Evolutionary conservation across 352 stramenopile species (phyloP).

Genomic region (Pythium aquatile): DNA sequence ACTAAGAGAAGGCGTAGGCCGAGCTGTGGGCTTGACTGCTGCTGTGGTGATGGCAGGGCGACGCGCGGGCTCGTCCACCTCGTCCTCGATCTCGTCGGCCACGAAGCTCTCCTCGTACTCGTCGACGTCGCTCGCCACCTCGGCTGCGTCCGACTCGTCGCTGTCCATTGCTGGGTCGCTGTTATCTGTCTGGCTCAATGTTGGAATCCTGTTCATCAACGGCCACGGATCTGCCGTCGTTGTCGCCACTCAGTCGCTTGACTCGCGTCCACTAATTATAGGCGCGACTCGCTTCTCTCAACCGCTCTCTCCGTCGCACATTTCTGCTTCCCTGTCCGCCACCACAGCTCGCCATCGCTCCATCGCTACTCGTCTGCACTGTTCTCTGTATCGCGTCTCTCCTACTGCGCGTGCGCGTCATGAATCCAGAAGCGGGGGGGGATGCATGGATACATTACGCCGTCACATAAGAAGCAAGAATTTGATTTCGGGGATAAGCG

Average conservation of each 20-base stretch:
- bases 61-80: constrained; percentile 19
- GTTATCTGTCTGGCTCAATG: neutral
- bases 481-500: constrained; percentile 22
- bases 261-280: constrained; percentile 3
- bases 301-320: neutral
- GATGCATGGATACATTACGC: constrained; percentile 7
- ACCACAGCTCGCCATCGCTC: neutral
- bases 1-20: constrained; percentile 5
- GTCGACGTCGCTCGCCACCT: constrained; percentile 61
- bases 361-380: neutral
- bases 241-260: neutral
- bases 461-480: constrained; percentile 29
- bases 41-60: neutral
- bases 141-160: constrained; percentile 66
- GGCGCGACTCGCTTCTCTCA: neutral
- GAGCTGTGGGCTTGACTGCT: neutral
- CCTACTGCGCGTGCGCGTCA: neutral
- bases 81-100: constrained; percentile 57
- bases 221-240: neutral
- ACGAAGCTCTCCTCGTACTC: constrained; percentile 41
- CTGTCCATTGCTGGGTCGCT: constrained; percentile 44
- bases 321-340: neutral
- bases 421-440: constrained; percentile 3
- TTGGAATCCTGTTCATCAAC: constrained; percentile 6
- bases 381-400: neutral